Percentiles rank a stretch among this genome's conserved stretches.
Conservation (phyloP, 2,329 filamentous ascomycete species). For the Dothidotthia symphoricarpi region DNA sequence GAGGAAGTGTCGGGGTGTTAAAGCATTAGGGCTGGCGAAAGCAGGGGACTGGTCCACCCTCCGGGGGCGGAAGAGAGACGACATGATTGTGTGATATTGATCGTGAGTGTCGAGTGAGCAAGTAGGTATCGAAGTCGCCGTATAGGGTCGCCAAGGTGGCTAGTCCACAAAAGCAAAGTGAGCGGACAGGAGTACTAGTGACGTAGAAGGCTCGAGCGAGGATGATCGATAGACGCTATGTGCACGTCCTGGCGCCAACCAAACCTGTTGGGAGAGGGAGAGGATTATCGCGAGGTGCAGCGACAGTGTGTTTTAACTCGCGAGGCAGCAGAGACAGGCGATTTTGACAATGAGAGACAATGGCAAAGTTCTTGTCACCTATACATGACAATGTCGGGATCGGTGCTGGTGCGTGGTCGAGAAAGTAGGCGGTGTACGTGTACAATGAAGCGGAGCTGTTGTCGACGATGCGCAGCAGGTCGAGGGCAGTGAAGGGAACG, state of each 20-base stretch:
- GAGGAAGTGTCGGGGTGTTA: slow-evolving; percentile 26
- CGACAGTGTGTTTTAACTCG: slow-evolving; percentile 17
- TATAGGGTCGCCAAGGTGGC: slow-evolving; percentile 2
- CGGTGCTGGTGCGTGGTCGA: slow-evolving; percentile 4
- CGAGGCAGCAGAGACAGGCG: slow-evolving; percentile 11
- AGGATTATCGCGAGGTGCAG: slow-evolving; percentile 6
- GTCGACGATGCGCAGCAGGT: slow-evolving; percentile 23
- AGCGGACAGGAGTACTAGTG: slow-evolving; percentile 5
- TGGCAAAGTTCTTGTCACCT: slow-evolving; percentile 23
- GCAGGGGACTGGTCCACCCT: slow-evolving; percentile 17
- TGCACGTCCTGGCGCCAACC: slow-evolving; percentile 21
- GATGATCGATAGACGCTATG: too few species aligned
- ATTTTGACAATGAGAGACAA: slow-evolving; percentile 24
- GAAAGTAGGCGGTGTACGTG: slow-evolving; percentile 6
- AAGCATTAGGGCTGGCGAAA: slow-evolving; percentile 1
- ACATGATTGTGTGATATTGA: slow-evolving; percentile 22
- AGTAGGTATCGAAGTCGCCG: slow-evolving; percentile 2
- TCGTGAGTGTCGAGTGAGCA: slow-evolving; percentile 7
- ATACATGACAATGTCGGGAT: slow-evolving; percentile 30
- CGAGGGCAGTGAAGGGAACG: slow-evolving; percentile 7
- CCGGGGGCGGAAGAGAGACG: slow-evolving; percentile 23
- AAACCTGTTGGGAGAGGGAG: slow-evolving; percentile 2
- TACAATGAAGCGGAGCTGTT: slow-evolving; percentile 3
- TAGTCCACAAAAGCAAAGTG: too few species aligned
- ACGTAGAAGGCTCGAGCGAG: too few species aligned